These are phyloP conservation scores for Dissophora globulifera DNA, from an alignment of 192 early-diverging fungal species.

Conservation along the genomic window DNA sequence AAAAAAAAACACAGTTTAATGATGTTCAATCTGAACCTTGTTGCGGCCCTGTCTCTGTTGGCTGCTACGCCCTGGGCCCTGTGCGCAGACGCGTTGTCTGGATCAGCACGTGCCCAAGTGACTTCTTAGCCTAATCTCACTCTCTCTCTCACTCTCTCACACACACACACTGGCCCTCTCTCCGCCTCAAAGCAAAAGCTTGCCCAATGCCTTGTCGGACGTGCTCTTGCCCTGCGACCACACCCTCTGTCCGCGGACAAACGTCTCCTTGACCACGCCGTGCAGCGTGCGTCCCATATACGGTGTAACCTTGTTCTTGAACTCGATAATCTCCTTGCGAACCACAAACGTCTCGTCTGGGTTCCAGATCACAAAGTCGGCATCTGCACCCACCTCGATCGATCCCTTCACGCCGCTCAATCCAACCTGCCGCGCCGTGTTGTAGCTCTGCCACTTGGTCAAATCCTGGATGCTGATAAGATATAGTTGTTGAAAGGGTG, in stretches of 20 bases:
- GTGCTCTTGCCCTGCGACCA: slow-evolving; percentile 44
- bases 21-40: no score
- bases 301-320: slow-evolving; percentile 85
- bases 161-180: no score
- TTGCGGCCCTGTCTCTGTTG: no score
- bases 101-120: no score
- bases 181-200: slow-evolving; percentile 40
- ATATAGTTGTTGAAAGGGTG: no score
- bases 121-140: no score
- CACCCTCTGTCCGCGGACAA: slow-evolving; percentile 70
- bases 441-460: slow-evolving; percentile 71
- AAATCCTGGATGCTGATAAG: slow-evolving; percentile 66
- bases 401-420: slow-evolving; percentile 74
- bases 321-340: slow-evolving; percentile 73
- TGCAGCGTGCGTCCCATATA: slow-evolving; percentile 71
- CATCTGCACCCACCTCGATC: slow-evolving; percentile 75
- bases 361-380: slow-evolving; percentile 83
- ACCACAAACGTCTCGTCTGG: slow-evolving; percentile 71
- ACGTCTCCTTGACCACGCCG: slow-evolving; percentile 76
- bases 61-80: no score
- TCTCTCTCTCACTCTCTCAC: background rate
- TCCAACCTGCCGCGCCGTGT: slow-evolving; percentile 69
- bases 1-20: no score
- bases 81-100: no score
- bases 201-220: slow-evolving; percentile 36